These are phyloP conservation scores for Theobroma cacao DNA, from an alignment of 345 rosid species.

Conservation along the genomic window DNA sequence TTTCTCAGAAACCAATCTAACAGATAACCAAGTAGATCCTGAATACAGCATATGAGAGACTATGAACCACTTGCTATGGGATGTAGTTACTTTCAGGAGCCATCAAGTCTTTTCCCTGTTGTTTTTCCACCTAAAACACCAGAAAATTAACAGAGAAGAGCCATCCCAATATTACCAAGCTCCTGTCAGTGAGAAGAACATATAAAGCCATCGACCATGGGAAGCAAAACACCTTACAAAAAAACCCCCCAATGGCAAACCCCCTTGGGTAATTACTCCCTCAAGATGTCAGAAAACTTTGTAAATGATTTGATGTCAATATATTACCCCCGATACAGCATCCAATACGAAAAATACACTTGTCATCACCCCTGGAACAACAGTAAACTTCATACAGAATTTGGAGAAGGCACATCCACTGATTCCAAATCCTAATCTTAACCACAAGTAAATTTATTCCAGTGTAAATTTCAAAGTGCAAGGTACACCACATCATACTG, in stretches of 20 bases:
- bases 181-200: neutral
- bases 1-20: neutral
- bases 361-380: neutral
- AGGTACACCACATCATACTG: neutral
- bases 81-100: neutral
- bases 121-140: neutral
- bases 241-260: neutral
- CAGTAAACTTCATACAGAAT: neutral
- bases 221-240: neutral
- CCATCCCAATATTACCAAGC: neutral
- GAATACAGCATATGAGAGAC: neutral
- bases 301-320: neutral
- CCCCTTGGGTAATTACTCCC: neutral
- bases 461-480: neutral
- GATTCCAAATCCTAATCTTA: constrained; percentile 2
- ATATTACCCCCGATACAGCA: neutral
- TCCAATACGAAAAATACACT: neutral
- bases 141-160: neutral
- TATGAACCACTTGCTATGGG: neutral
- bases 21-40: neutral
- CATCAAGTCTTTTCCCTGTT: neutral
- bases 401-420: neutral
- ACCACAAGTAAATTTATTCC: neutral
- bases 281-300: neutral
- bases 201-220: neutral